Base-by-base conservation (phyloP, 805 yeast genomes). In the Zygosaccharomyces kombuchaensis region DNA sequence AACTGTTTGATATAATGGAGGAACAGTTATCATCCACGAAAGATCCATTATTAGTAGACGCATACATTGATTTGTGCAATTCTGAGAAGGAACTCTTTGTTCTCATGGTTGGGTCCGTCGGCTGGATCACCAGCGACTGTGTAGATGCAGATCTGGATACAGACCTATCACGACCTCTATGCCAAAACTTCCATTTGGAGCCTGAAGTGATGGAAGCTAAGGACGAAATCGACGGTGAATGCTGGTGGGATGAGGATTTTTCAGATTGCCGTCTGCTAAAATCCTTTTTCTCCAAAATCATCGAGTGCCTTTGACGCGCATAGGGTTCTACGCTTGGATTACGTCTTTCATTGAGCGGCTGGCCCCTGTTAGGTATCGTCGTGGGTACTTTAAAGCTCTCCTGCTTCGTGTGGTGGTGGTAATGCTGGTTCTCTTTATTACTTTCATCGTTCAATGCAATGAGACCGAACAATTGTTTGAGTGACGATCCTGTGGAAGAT, bases 171-270 rank as follows among this genome's bases (percentile, higher is more conserved):
- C 50, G 40, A 34, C 49, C 52, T 40, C 54, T 58, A 39, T 61
- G 63, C 70, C 70, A 66, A 43, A 66, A 66, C 44, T 61, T 66
- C 70, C 70, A 66, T 40, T 55, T 59, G 7, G 54, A 47, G 21
- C 40, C 27, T 5, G 48, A 45, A 6, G 40, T 29, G 10, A 43
- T 19, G 10, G 63, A 55, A 6, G 62, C 49, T 17, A 49, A 44
- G 2, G 62, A 55, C 4, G 59, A 50, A 16, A 55, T 52, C 42
- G 58, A 58, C 5, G 59, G 46, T 14, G 54, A 50, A 36, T 50
- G 54, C 6, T 44, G 43, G 34, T 50, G 51, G 16, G 44, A 44
- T 14, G 49, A 34, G 16, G 48, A 38, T 9, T n/a, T 29, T 10
- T 7, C n/a, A 29, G 30, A 16, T 34, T 43, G 31, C n/a, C 36